phyloP scores from a whole-genome alignment of 768 basidiomycete species.

The Boletus vinaceobasis region DNA sequence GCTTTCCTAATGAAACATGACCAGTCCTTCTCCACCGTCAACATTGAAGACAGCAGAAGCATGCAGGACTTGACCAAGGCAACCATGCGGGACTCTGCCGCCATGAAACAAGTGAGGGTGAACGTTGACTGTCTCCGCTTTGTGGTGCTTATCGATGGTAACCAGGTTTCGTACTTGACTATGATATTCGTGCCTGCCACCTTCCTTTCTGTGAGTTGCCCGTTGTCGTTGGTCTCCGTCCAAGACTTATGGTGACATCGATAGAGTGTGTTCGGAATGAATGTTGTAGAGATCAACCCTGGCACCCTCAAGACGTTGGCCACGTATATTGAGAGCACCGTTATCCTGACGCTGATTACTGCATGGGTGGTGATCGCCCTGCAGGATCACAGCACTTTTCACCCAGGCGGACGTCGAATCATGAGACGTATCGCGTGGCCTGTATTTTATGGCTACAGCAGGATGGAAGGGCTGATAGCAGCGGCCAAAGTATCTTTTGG shows the following conservation, averaged over 20 bases:
- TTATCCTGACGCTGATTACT: slow-evolving; percentile 49
- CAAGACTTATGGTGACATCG: slow-evolving; percentile 1
- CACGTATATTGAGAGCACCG: slow-evolving; percentile 41
- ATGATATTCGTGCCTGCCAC: slow-evolving; percentile 61
- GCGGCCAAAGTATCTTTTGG: neutral
- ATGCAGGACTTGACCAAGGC: slow-evolving; percentile 52
- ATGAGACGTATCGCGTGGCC: slow-evolving; percentile 23
- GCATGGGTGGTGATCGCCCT: slow-evolving; percentile 57
- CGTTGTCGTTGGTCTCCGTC: too few species aligned
- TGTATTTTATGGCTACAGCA: neutral
- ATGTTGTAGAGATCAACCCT: slow-evolving; percentile 30
- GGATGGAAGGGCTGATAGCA: neutral
- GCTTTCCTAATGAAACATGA: neutral
- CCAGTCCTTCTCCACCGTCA: slow-evolving; percentile 59
- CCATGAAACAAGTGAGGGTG: slow-evolving; percentile 32
- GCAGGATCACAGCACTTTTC: slow-evolving; percentile 33
- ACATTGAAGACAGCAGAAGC: slow-evolving; percentile 52
- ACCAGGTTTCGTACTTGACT: slow-evolving; percentile 53
- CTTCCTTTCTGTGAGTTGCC: slow-evolving; percentile 34
- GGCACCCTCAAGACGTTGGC: slow-evolving; percentile 30
- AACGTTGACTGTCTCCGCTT: neutral
- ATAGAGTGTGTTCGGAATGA: slow-evolving; percentile 34
- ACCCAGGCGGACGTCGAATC: slow-evolving; percentile 1
- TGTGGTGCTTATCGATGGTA: neutral
- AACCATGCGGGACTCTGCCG: slow-evolving; percentile 40